Conservation (phyloP, 2,329 filamentous ascomycete genomes). For the Fusarium chuoi region DNA sequence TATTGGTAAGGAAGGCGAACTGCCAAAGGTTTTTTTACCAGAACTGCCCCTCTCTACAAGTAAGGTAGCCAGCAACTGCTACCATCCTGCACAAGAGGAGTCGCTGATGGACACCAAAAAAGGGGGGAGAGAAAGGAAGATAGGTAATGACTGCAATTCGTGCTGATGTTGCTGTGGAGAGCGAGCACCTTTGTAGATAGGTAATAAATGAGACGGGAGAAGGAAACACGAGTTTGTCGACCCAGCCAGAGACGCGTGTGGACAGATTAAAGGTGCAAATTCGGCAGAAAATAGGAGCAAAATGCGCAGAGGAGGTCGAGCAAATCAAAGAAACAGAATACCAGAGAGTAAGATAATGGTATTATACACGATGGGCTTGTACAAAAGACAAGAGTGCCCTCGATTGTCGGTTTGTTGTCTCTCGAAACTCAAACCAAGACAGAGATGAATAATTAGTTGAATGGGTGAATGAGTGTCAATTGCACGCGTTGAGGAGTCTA, state of each 20-base stretch:
- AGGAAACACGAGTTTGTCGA: conserved; percentile 28
- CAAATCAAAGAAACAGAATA: neutral
- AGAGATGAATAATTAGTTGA: conserved; percentile 24
- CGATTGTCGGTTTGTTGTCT: conserved; percentile 25
- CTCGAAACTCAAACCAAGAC: conserved; percentile 21
- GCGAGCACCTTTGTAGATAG: conserved; percentile 21
- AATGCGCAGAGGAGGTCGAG: neutral
- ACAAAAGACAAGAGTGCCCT: conserved; percentile 13
- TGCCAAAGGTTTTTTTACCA: conserved; percentile 42
- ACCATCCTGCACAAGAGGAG: conserved; percentile 38
- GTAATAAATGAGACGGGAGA: neutral
- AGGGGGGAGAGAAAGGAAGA: neutral
- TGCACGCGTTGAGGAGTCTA: conserved; percentile 36
- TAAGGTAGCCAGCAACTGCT: conserved; percentile 25
- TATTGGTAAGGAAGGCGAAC: neutral
- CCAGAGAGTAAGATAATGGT: neutral
- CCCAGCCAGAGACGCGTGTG: conserved; percentile 32
- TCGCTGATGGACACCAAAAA: neutral
- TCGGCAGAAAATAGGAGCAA: conserved; percentile 12
- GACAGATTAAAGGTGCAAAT: conserved; percentile 17
- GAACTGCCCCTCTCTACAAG: conserved; percentile 40
- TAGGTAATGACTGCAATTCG: conserved; percentile 7
- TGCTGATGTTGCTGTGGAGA: conserved; percentile 13
- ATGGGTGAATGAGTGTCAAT: conserved; percentile 33
- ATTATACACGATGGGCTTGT: neutral